Conservation (phyloP, 2,329 filamentous ascomycete genomes). For the Claviceps africana region DNA sequence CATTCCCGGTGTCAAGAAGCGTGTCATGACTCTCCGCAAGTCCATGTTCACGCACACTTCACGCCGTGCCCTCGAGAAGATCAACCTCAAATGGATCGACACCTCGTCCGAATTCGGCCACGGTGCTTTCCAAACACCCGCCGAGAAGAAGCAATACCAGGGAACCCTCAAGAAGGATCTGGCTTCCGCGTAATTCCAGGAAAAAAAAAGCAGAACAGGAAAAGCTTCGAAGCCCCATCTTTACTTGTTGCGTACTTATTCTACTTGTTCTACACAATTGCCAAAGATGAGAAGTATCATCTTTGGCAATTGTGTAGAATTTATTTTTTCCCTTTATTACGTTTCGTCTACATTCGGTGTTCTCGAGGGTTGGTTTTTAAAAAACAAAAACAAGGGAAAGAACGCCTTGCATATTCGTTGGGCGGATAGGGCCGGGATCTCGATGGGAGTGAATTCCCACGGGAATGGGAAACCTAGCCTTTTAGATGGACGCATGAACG, state of each 20-base stretch:
- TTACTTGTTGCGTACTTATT: slow-evolving; percentile 12
- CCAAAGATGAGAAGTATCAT: too few relatives aligned
- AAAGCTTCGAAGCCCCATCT: slow-evolving; percentile 15
- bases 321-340: slow-evolving; percentile 25
- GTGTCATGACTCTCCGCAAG: slow-evolving; percentile 96
- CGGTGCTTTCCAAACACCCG: slow-evolving; percentile 96
- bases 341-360: slow-evolving; percentile 40
- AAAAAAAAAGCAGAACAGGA: neutral
- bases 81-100: slow-evolving; percentile 99
- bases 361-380: slow-evolving; percentile 24
- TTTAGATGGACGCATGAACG: neutral
- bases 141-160: slow-evolving; percentile 95
- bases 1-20: slow-evolving; percentile 97
- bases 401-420: neutral
- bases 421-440: neutral
- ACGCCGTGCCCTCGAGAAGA: slow-evolving; percentile 93
- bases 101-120: slow-evolving; percentile 99
- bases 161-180: slow-evolving; percentile 99
- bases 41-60: slow-evolving; percentile 97
- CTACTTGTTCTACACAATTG: too few relatives aligned
- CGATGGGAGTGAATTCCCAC: neutral
- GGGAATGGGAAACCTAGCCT: neutral
- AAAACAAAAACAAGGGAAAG: neutral
- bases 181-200: slow-evolving; percentile 27
- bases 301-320: neutral